Evolutionary conservation across 192 early-diverging fungal genomes (phyloP), one percentile per base, ranked within the genome.

Genomic region (Podila clonocystis): DNA sequence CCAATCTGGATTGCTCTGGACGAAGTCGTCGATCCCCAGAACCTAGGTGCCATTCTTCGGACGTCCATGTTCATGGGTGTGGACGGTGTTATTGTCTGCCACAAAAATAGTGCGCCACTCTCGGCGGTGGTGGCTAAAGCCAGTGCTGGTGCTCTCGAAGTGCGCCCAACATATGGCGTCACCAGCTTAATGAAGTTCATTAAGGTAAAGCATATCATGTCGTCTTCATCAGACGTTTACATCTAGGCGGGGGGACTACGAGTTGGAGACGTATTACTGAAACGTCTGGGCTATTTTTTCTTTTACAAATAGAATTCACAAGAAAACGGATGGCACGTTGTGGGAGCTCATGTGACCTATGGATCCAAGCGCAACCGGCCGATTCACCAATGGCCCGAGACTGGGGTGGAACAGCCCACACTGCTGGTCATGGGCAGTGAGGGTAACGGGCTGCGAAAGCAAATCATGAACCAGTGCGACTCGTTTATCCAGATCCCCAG

Each of bases 391-490:
- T 80, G 82, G 74, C 78, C 82, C 5, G 79, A 58, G 4, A 77
- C 71, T 0, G 73, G 67, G 1, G 70, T 72, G 29, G 63, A 65
- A 57, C 36, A 82, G 22, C 87, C 87, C 17, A 75, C 80, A 9
- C 55, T 94, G 6, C 65, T 94, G 28, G 88, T 94, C 9, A 67
- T 94, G 58, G 93, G 93, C 4, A 90, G 84, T 64, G 93, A 94
- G 74, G 93, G 91, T 17, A 74, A 67, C 26, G 93, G 93, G 19
- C 62, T 94, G 13, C 72, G 91, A 1, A 83, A 84, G 28, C 82
- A 86, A 26, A 85, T 94, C 28, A 84, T 87, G 26, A 75, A 82
- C 8, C 52, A 59, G 28, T 94, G 93, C 63, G 73, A 92, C 68
- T 66, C 78, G 9, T 89, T 91, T 78, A 68, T 93, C 13, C 77